Base-by-base conservation (phyloP, 164 flowering plant genomes). In the Dillenia suffruticosa region DNA sequence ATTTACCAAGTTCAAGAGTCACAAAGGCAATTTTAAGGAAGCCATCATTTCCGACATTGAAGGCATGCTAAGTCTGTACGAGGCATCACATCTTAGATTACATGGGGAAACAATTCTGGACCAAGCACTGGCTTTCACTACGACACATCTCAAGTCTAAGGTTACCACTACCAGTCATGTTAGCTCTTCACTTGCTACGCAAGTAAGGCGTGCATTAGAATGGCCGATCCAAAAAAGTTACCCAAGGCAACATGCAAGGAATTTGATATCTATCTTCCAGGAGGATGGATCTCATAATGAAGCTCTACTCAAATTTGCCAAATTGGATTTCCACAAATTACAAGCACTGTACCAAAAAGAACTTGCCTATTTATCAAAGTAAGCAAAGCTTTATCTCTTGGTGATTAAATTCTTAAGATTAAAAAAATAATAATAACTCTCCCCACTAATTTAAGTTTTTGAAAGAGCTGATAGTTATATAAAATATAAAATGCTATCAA, bases 291-390 rank as follows among this genome's bases (percentile, higher is more conserved):
- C 58, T 1, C 69, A 65, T 22, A 56, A 54, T 15, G 54, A 58
- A 24, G 3, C 16, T 4, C 49, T 75, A 9, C 61, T 75, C 3
- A 43, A 17, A 16, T 57, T 72, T 51, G 76, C 76, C 12, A 72
- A 72, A 59, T 40, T 59, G 32, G 72, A 68, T 64, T 68, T 63
- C 46, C 64, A 70, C 57, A 8, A 62, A 1, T 8, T 72, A 6
- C 79, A 76, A 46, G 1, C 47, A 5, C 9, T 67, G 44, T 71
- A 77, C 56, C 65, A 43, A n/a, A 47, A 54, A 3, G 81, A 77
- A 57, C 50, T 78, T 0, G 7, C 57, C 3, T 48, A 56, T 1
- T 9, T 72, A 11, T 12, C 67, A 16, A 56, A 44, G 75, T 72
- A 66, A 56, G 69, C 61, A 26, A 26, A 26, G 32, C 32, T 26